Evolutionary conservation across 345 rosid genomes (phyloP), one percentile per base, ranked within the genome.

Genomic region (Barbarea vulgaris): DNA sequence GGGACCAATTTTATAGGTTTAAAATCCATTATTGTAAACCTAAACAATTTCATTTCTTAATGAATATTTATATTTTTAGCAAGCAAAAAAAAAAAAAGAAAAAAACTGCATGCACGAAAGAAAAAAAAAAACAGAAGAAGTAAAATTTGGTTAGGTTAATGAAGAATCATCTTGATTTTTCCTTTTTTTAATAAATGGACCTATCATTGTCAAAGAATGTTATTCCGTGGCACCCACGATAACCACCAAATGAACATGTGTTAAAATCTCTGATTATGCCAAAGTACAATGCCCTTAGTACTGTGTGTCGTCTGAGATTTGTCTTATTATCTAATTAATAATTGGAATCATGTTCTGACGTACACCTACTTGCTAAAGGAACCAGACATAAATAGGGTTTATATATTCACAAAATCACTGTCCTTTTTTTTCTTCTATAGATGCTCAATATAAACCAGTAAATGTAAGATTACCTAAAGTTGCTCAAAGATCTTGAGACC

Each of bases 371-470:
- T 72, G 64, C 63, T 66, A 71, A 66, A 48, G 31, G 64, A 50
- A 58, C 24, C 55, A 22, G 39, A 56, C 54, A 48, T 21, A 39
- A 65, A 65, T 36, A 57, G 36, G 17, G 60, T 70, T 69, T 63
- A 14, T n/a, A 34, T 70, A 52, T 77, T 70, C 59, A 76, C 47
- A 19, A 75, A 69, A 62, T 31, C 36, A 63, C 44, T 7, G n/a
- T 69, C 30, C 27, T 54, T 76, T 52, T n/a, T n/a, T n/a, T n/a
- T n/a, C n/a, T n/a, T 47, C 22, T 48, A 54, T 28, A 70, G 76
- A 77, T 70, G 80, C 76, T 70, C 71, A 64, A 70, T 77, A 54
- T 77, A 55, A 63, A 77, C 80, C 80, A 70, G 59, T 70, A 18
- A 68, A 44, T 30, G 33, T 63, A 70, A 52, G 34, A 54, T 60